Percentiles rank a stretch among this genome's conserved stretches.
phyloP scores from a whole-genome alignment of 2,329 filamentous ascomycete genomes.

The Xylariaceae sp. region DNA sequence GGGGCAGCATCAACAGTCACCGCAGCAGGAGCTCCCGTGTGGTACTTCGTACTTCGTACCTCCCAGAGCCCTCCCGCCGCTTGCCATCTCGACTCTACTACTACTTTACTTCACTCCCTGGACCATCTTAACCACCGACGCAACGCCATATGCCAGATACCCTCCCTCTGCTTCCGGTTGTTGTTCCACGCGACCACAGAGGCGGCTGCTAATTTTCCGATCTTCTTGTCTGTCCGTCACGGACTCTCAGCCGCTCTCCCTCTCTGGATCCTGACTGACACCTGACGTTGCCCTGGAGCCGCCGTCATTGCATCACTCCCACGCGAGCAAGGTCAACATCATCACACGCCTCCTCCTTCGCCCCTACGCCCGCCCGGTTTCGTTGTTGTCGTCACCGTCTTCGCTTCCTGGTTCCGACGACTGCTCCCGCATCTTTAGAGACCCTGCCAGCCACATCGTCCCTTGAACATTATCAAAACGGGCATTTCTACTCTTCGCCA shows the following conservation, averaged over 20 bases:
- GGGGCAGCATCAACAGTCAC: too few relatives aligned
- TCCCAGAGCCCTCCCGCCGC: background rate
- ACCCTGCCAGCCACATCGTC: background rate
- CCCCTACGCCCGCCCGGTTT: slow-evolving; percentile 8
- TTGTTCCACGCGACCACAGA: slow-evolving; percentile 9
- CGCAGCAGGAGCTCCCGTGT: too few relatives aligned
- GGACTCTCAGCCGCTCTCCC: background rate
- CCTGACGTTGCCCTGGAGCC: slow-evolving; percentile 16
- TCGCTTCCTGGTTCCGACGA: slow-evolving; percentile 9
- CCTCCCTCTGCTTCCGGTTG: slow-evolving; percentile 11
- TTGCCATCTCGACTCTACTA: too few relatives aligned
- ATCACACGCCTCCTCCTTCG: slow-evolving; percentile 9
- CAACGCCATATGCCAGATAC: slow-evolving; percentile 18
- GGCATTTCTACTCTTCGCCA: slow-evolving; percentile 45
- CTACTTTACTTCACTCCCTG: slow-evolving; percentile 7
- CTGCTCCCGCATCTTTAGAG: slow-evolving; percentile 3
- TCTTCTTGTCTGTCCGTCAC: background rate
- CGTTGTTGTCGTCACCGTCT: background rate
- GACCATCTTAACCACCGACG: slow-evolving; percentile 16
- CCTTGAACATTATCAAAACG: slow-evolving; percentile 6
- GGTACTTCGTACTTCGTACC: too few relatives aligned
- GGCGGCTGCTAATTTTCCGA: slow-evolving; percentile 2
- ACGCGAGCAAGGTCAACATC: slow-evolving; percentile 30
- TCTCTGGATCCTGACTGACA: slow-evolving; percentile 10
- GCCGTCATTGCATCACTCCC: slow-evolving; percentile 33